A percentile compares a stretch with the other conserved stretches of the same genome.
Evolutionary conservation across 2,329 filamentous ascomycete genomes (phyloP).

Genomic region (Aspergillus ibericus): DNA sequence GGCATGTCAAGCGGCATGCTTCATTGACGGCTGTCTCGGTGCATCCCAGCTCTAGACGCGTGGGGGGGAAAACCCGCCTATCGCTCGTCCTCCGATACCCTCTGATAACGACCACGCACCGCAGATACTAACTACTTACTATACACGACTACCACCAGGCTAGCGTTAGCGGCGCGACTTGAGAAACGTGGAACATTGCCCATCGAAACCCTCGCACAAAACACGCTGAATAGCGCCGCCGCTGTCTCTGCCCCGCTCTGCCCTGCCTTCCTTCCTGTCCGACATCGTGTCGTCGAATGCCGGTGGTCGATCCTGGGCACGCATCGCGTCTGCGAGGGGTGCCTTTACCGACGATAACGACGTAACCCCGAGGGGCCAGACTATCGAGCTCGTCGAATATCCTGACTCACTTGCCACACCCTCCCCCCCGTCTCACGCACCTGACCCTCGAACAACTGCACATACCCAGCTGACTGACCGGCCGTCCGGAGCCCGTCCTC

Average conservation of each 20-base stretch:
- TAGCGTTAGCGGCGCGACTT: constrained; percentile 1
- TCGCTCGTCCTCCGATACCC: not conserved
- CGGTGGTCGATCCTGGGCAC: constrained; percentile 23
- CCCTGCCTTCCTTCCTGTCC: constrained; percentile 5
- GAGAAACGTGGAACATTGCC: not conserved
- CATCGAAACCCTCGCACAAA: not conserved
- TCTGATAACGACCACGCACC: not conserved
- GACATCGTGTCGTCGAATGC: constrained; percentile 31
- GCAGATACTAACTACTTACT: not conserved
- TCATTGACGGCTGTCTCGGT: not conserved
- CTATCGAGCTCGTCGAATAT: constrained; percentile 36
- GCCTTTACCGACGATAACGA: constrained; percentile 18
- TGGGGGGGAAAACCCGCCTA: not conserved
- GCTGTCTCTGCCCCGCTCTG: constrained; percentile 1
- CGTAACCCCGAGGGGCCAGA: constrained; percentile 23
- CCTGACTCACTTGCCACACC: constrained; percentile 14
- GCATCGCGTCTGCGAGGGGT: constrained; percentile 29
- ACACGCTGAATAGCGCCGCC: not conserved
- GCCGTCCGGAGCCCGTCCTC: not conserved
- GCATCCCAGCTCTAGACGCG: not conserved
- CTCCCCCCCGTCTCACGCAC: constrained; percentile 6
- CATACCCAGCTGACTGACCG: not conserved
- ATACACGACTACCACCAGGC: not conserved
- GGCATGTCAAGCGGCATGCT: not conserved
- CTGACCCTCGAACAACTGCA: constrained; percentile 6